Conservation (phyloP, 1,139 yeast species). For the Oligophagozyma castellii region DNA sequence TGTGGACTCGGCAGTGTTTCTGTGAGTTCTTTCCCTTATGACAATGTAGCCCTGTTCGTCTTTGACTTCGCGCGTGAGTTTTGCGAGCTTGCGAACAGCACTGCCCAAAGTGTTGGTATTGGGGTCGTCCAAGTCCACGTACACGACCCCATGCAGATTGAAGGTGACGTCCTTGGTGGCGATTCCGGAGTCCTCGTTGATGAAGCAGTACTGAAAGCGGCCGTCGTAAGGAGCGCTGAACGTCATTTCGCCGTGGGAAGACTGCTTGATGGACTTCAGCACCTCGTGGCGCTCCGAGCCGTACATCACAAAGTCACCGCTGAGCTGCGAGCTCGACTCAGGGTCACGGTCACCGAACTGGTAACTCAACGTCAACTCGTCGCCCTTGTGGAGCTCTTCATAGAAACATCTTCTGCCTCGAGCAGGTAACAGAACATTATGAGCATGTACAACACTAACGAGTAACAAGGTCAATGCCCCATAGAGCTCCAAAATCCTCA, state of each 20-base stretch:
- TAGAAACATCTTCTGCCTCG: constrained; percentile 81
- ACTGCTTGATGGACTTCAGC: constrained; percentile 35
- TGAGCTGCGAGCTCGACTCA: constrained; percentile 59
- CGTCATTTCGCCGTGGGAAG: constrained; percentile 72
- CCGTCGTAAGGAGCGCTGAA: constrained; percentile 56
- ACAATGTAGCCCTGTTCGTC: constrained; percentile 90
- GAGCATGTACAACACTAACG: constrained; percentile 34
- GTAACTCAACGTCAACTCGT: constrained; percentile 77
- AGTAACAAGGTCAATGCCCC: constrained; percentile 1
- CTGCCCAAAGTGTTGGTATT: constrained; percentile 72
- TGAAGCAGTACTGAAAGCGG: constrained; percentile 78
- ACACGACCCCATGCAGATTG: constrained; percentile 87
- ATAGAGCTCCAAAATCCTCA: too few species aligned
- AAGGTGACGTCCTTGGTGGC: constrained; percentile 85
- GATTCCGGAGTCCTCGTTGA: constrained; percentile 63
- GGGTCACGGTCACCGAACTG: constrained; percentile 92
- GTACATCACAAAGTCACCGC: constrained; percentile 53
- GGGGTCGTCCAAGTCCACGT: constrained; percentile 75
- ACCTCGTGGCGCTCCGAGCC: constrained; percentile 19
- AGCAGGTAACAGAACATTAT: constrained; percentile 74
- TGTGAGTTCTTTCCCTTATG: constrained; percentile 92
- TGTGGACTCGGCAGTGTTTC: constrained; percentile 97
- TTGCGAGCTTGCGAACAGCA: constrained; percentile 65
- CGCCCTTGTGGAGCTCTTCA: constrained; percentile 70
- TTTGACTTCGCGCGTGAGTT: constrained; percentile 71